Conservation (phyloP, 768 basidiomycete genomes). For the Boletus rubescentipes region DNA sequence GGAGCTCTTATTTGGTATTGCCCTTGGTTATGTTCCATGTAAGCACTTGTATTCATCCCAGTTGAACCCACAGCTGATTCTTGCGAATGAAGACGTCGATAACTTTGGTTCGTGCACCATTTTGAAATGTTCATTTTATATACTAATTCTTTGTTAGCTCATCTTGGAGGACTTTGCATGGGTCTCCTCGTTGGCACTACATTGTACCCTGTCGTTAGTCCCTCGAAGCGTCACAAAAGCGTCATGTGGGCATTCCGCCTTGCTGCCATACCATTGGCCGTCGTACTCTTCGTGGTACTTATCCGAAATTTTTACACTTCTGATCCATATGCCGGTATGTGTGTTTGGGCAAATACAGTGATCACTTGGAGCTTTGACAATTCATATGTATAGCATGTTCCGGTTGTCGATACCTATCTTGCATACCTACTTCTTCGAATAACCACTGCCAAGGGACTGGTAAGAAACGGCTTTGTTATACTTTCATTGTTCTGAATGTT, state of each 20-base stretch:
- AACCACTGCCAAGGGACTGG: slow-evolving; percentile 60
- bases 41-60: slow-evolving; percentile 28
- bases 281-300: slow-evolving; percentile 82
- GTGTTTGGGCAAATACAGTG: background rate
- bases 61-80: slow-evolving; percentile 11
- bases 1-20: slow-evolving; percentile 85
- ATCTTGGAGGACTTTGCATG: slow-evolving; percentile 86
- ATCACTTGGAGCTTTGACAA: background rate
- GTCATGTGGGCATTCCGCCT: slow-evolving; percentile 75
- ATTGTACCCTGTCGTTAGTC: slow-evolving; percentile 88
- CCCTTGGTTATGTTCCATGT: slow-evolving; percentile 83
- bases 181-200: slow-evolving; percentile 79
- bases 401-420: slow-evolving; percentile 88
- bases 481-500: slow-evolving; percentile 2
- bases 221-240: slow-evolving; percentile 66
- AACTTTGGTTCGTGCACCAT: slow-evolving; percentile 67
- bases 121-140: background rate
- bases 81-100: slow-evolving; percentile 62
- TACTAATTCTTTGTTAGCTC: slow-evolving; percentile 48
- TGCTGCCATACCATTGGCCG: slow-evolving; percentile 68
- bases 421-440: slow-evolving; percentile 75
- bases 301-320: slow-evolving; percentile 87
- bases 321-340: slow-evolving; percentile 78
- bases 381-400: slow-evolving; percentile 70
- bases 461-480: slow-evolving; percentile 6